Base-by-base conservation (phyloP, 805 yeast species). In the Sugiyamaella lignohabitans region DNA sequence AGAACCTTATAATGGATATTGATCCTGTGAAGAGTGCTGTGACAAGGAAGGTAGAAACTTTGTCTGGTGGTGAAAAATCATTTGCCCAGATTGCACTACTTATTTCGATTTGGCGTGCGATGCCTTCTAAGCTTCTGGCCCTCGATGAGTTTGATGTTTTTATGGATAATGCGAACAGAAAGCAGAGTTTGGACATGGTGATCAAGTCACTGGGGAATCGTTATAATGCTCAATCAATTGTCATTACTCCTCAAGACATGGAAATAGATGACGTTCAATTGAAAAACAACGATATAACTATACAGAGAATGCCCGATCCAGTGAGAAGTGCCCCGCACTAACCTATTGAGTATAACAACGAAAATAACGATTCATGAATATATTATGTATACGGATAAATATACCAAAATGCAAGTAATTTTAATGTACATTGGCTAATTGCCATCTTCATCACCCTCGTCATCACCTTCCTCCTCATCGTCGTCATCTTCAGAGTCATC, bases 41-140 rank as follows among this genome's bases (percentile, higher is more conserved):
- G 48, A 74, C 72, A 35, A 72, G 96, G 54, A 78, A 82, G 34
- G 87, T 87, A 2, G 85, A 81, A 53, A 83, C 96, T 0, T 72
- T 91, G 21, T 87, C 96, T 1, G 99, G 99, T 32, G 99, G 99
- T 40, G 98, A 93, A 62, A 89, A 89, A 61, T 87, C 97, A 0
- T 91, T 84, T 63, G 80, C 96, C 0, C 98, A 94, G 62, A 81
- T 91, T 52, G 85, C 97, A 0, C 73, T 93, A 48, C 66, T 93
- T 40, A 70, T 91, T 50, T 83, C 97, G 0, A 84, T 95, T 23
- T 93, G 99, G 99, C 79, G 80, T 53, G 82, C 87, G 22, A 89
- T 93, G 96, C 79, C 83, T 51, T 82, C 95, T 0, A 78, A 85
- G 47, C 76, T 93, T 17, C 77, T 94, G 50, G 97, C 97, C 0